Percentiles rank a stretch among this genome's conserved stretches.
These are phyloP conservation scores for Westerdykella aurantiaca DNA, from an alignment of 2,329 filamentous ascomycete species.

Conservation along the genomic window DNA sequence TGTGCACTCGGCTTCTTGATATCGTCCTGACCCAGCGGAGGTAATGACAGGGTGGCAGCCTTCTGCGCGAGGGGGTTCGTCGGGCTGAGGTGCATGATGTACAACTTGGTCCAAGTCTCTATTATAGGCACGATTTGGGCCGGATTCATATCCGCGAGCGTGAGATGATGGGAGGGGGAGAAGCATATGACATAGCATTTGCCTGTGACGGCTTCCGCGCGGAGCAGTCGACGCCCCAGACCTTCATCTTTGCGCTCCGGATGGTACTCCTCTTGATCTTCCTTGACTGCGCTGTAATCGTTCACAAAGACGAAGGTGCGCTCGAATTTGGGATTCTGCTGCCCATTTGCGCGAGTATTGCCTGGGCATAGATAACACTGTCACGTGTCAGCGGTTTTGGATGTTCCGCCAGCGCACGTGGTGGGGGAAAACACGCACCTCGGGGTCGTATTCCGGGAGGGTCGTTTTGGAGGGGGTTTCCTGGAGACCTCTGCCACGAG, in stretches of 20 bases:
- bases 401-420: conserved; percentile 2
- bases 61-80: conserved; percentile 56
- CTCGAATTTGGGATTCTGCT: conserved; percentile 77
- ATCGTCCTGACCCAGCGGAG: conserved; percentile 43
- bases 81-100: conserved; percentile 71
- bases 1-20: conserved; percentile 59
- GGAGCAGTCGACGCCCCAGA: conserved; percentile 68
- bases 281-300: conserved; percentile 95
- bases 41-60: conserved; percentile 43
- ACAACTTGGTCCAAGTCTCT: conserved; percentile 86
- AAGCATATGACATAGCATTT: conserved; percentile 98
- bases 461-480: conserved; percentile 44
- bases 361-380: conserved; percentile 92
- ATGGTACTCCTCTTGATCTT: conserved; percentile 76
- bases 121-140: conserved; percentile 75
- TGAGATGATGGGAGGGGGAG: conserved; percentile 82
- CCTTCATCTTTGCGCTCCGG: conserved; percentile 47
- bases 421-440: conserved; percentile 28
- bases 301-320: conserved; percentile 93
- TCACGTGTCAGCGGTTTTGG: conserved; percentile 14
- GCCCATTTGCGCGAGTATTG: conserved; percentile 82
- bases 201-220: conserved; percentile 80
- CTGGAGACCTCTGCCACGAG: conserved; percentile 41
- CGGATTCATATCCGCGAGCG: conserved; percentile 80
- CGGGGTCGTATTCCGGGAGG: conserved; percentile 71